phyloP scores from a whole-genome alignment of 1,284 basidiomycete genomes.

The Heterobasidion annosum region DNA sequence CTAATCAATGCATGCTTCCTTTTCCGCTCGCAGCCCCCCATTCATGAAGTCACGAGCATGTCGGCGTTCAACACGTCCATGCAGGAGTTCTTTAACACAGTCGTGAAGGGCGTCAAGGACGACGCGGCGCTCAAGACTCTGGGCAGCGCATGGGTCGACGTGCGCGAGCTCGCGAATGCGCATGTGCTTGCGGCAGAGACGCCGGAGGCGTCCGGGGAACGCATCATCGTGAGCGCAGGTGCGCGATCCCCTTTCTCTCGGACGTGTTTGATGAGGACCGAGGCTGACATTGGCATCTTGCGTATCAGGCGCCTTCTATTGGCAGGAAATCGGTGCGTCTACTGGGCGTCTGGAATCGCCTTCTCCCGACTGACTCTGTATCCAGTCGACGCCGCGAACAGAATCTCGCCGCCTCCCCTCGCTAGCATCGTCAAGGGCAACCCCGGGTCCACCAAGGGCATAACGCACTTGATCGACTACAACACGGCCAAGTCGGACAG shows the following conservation, averaged over 20 bases:
- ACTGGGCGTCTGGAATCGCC: too few species aligned
- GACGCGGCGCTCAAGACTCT: background rate
- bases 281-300: background rate
- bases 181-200: constrained; percentile 44
- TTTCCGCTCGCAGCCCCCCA: constrained; percentile 22
- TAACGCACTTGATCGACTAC: constrained; percentile 21
- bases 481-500: constrained; percentile 28
- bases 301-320: constrained; percentile 12
- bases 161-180: constrained; percentile 46
- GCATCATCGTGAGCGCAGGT: constrained; percentile 39
- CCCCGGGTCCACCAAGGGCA: constrained; percentile 14
- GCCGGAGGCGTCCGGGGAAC: constrained; percentile 42
- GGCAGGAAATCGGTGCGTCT: constrained; percentile 22
- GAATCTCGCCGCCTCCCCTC: constrained; percentile 3
- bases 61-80: constrained; percentile 45
- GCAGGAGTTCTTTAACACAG: constrained; percentile 22
- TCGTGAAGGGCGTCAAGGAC: constrained; percentile 19
- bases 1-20: background rate
- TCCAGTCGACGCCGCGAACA: constrained; percentile 6
- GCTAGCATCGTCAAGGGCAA: constrained; percentile 15
- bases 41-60: constrained; percentile 39
- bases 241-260: background rate
- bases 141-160: constrained; percentile 35
- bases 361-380: background rate
- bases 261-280: too few species aligned